phyloP scores from a whole-genome alignment of 2,329 filamentous ascomycete genomes.

The Colletotrichum lupini region DNA sequence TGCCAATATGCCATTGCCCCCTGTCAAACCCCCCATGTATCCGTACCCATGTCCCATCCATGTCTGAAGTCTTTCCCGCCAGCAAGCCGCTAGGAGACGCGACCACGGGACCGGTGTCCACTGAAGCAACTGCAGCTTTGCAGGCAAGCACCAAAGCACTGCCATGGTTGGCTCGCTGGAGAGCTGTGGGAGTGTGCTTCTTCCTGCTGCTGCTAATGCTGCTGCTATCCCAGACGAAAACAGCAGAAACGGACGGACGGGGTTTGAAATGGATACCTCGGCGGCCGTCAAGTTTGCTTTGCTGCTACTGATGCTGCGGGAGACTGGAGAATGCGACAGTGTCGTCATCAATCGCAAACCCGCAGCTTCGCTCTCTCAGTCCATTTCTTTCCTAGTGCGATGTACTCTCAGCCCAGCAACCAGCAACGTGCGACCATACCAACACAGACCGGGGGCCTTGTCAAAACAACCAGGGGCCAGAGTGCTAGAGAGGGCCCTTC shows the following conservation, averaged over 20 bases:
- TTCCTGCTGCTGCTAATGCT: neutral
- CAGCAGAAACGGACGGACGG: neutral
- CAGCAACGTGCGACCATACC: neutral
- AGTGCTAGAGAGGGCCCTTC: neutral
- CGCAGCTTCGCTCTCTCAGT: neutral
- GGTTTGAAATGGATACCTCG: neutral
- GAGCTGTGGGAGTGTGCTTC: neutral
- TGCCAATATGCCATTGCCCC: neutral
- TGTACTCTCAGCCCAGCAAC: constrained; percentile 1
- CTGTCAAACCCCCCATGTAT: constrained; percentile 1
- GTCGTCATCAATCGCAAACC: constrained; percentile 10
- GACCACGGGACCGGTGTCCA: constrained; percentile 1
- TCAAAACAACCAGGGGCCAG: constrained; percentile 5
- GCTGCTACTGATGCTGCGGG: neutral
- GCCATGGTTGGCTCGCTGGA: neutral
- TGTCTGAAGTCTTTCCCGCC: neutral
- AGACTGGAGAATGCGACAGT: neutral
- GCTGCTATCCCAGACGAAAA: neutral
- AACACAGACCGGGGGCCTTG: constrained; percentile 1
- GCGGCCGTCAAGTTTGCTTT: neutral
- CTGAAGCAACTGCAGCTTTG: neutral
- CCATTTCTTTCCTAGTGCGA: neutral
- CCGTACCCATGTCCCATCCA: neutral
- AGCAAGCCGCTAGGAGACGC: neutral
- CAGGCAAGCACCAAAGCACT: neutral